These are phyloP conservation scores for Daldinia grandis DNA, from an alignment of 495 filamentous ascomycete species.

Conservation along the genomic window DNA sequence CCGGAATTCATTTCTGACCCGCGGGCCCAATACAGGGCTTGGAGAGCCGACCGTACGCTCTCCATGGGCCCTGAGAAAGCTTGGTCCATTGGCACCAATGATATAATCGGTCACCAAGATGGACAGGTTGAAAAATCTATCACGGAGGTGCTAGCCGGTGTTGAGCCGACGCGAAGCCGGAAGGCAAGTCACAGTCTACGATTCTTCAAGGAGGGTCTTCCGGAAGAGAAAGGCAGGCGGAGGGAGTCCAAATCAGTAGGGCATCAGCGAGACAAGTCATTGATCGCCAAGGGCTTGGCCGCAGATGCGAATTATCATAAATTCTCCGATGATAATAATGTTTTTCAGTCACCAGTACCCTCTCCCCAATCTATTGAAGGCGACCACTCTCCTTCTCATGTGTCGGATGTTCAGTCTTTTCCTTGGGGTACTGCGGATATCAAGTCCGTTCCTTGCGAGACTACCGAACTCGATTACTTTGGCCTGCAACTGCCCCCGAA, in stretches of 20 bases:
- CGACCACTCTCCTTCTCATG: conserved; percentile 25
- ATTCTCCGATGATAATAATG: conserved; percentile 14
- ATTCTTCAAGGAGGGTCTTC: conserved; percentile 89
- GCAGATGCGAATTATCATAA: conserved; percentile 27
- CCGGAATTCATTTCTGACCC: conserved; percentile 43
- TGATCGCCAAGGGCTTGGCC: conserved; percentile 35
- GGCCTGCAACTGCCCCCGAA: conserved; percentile 20
- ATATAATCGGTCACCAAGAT: conserved; percentile 49
- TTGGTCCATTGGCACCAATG: conserved; percentile 63
- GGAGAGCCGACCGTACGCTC: conserved; percentile 54
- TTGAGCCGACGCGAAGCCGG: conserved; percentile 85
- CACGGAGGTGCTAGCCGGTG: conserved; percentile 77
- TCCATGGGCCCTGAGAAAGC: conserved; percentile 59
- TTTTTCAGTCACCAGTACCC: conserved; percentile 17
- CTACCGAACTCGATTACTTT: conserved; percentile 29
- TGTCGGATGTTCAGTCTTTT: conserved; percentile 27
- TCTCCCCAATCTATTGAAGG: conserved; percentile 32
- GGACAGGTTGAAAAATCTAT: conserved; percentile 82
- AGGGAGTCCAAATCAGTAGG: conserved; percentile 48
- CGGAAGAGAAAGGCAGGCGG: conserved; percentile 60
- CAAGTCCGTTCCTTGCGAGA: conserved; percentile 8
- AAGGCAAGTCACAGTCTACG: conserved; percentile 94
- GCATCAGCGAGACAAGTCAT: conserved; percentile 46
- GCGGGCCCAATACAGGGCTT: conserved; percentile 50
- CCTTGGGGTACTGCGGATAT: conserved; percentile 13